These are phyloP conservation scores for Fusarium secorum DNA, from an alignment of 2,329 filamentous ascomycete species.

Conservation along the genomic window DNA sequence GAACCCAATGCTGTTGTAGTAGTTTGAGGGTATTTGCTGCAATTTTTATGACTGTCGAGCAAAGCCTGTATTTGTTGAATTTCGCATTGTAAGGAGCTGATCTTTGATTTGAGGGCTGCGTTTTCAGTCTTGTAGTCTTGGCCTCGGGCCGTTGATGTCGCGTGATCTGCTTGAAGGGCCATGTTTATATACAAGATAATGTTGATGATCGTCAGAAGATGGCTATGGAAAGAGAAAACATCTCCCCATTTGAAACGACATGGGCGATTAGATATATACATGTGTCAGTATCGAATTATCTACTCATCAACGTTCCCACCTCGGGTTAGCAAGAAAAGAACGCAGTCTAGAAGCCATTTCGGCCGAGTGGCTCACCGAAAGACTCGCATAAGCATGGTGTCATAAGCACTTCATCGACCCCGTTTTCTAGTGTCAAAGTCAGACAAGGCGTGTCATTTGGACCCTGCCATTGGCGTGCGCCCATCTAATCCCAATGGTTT, in stretches of 20 bases:
- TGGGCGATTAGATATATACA: neutral
- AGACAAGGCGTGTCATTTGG: neutral
- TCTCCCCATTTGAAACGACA: no score
- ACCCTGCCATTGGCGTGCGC: neutral
- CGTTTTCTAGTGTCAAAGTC: neutral
- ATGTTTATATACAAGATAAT: neutral
- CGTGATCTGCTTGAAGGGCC: neutral
- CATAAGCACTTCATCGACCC: conserved; percentile 1
- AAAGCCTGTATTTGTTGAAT: neutral
- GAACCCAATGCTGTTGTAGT: neutral
- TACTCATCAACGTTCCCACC: neutral
- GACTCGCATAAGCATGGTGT: conserved; percentile 5
- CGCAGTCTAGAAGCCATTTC: neutral
- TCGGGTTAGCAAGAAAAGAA: neutral
- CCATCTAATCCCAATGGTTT: neutral
- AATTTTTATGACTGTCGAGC: neutral
- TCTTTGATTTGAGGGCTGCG: neutral
- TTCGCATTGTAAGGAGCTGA: neutral
- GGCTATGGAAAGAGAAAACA: neutral
- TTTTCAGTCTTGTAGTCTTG: neutral
- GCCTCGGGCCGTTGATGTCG: neutral
- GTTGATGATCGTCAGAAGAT: neutral
- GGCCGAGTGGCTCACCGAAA: conserved; percentile 6
- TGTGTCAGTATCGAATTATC: neutral
- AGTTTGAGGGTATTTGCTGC: neutral